These are phyloP conservation scores for Balakata baccata DNA, from an alignment of 345 rosid species.

Conservation along the genomic window DNA sequence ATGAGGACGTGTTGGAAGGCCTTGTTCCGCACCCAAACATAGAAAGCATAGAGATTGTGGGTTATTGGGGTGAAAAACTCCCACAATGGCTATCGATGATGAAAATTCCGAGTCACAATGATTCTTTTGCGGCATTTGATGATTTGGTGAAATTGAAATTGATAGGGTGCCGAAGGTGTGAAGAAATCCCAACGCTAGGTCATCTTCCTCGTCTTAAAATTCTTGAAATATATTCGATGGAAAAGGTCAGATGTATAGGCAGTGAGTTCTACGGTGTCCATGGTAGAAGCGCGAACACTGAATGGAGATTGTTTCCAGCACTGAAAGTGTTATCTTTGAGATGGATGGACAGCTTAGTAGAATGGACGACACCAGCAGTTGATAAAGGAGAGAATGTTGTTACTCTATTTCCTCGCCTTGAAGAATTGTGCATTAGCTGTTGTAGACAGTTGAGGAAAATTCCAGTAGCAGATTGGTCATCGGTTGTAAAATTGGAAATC, in stretches of 20 bases:
- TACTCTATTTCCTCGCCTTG: slow-evolving; percentile 13
- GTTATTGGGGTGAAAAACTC: slow-evolving; percentile 3
- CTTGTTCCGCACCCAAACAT: slow-evolving; percentile 13
- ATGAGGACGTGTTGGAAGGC: slow-evolving; percentile 20
- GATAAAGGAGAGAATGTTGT: background rate
- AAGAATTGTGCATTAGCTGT: background rate
- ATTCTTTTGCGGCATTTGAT: background rate
- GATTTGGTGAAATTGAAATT: slow-evolving; percentile 9
- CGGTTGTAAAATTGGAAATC: background rate
- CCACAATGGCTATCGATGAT: slow-evolving; percentile 10
- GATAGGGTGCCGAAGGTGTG: slow-evolving; percentile 11
- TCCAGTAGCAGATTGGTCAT: background rate
- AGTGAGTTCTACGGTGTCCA: background rate
- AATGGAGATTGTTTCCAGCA: slow-evolving; percentile 2
- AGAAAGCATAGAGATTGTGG: slow-evolving; percentile 5
- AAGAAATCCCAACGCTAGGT: slow-evolving; percentile 20
- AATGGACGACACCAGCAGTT: background rate
- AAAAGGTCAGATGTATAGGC: slow-evolving; percentile 1
- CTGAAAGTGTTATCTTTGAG: background rate
- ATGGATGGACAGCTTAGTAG: background rate
- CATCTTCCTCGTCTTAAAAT: slow-evolving; percentile 4
- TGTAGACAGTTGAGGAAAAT: slow-evolving; percentile 6
- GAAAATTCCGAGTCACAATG: background rate
- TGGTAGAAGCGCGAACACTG: background rate
- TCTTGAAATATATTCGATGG: slow-evolving; percentile 6